Percentiles rank a stretch among this genome's conserved stretches.
These are phyloP conservation scores for Arthrinium puccinioides DNA, from an alignment of 2,329 filamentous ascomycete genomes.

Conservation along the genomic window DNA sequence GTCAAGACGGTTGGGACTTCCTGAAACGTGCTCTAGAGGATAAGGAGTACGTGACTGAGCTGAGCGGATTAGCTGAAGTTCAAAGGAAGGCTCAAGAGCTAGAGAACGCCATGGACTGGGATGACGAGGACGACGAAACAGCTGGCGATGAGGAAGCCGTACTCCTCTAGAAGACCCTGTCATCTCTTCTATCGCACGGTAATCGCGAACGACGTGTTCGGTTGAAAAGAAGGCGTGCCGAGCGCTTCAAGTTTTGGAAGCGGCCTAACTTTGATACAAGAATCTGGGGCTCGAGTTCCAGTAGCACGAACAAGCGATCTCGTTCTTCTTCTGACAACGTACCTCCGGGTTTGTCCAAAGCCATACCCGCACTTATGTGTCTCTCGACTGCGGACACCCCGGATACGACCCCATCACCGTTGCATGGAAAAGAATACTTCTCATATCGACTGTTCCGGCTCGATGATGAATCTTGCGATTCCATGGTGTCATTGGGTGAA, in stretches of 20 bases:
- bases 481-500: too few species aligned
- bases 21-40: constrained; percentile 67
- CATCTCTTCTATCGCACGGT: too few species aligned
- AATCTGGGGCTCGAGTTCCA: constrained; percentile 8
- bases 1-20: constrained; percentile 65
- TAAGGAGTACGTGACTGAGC: constrained; percentile 70
- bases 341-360: too few species aligned
- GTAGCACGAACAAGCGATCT: too few species aligned
- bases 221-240: constrained; percentile 11
- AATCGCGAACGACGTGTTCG: constrained; percentile 7
- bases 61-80: constrained; percentile 34
- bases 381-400: too few species aligned
- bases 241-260: constrained; percentile 19
- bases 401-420: too few species aligned
- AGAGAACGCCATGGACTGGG: constrained; percentile 23
- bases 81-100: constrained; percentile 22
- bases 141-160: constrained; percentile 25
- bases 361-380: too few species aligned
- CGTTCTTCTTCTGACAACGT: too few species aligned
- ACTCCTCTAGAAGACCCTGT: constrained; percentile 20
- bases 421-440: too few species aligned
- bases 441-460: too few species aligned
- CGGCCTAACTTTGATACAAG: constrained; percentile 14
- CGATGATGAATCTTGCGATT: too few species aligned
- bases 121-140: constrained; percentile 23